Percentiles rank a stretch among this genome's conserved stretches.
These are phyloP conservation scores for Malassezia vespertilionis DNA, from an alignment of 1,284 basidiomycete species.

Conservation along the genomic window DNA sequence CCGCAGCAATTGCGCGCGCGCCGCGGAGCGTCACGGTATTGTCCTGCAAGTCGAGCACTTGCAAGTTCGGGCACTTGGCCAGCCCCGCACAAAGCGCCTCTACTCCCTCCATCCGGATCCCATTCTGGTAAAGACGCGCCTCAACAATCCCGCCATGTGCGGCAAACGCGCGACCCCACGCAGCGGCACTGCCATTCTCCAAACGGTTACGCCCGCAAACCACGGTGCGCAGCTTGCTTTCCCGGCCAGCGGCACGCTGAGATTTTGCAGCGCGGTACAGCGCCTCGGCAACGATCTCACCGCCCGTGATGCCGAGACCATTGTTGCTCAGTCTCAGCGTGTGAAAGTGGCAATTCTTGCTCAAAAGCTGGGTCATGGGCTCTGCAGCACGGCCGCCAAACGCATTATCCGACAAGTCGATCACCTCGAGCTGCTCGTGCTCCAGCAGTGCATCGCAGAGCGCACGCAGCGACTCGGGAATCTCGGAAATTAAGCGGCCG, in stretches of 20 bases:
- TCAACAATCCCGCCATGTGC: slow-evolving; percentile 67
- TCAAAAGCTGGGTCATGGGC: slow-evolving; percentile 72
- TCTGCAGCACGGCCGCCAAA: slow-evolving; percentile 92
- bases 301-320: slow-evolving; percentile 86
- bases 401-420: slow-evolving; percentile 90
- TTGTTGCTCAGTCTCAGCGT: slow-evolving; percentile 91
- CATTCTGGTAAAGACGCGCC: slow-evolving; percentile 90
- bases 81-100: slow-evolving; percentile 68
- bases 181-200: slow-evolving; percentile 73
- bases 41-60: slow-evolving; percentile 82
- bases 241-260: slow-evolving; percentile 58
- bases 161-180: slow-evolving; percentile 78
- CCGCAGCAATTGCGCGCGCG: slow-evolving; percentile 62
- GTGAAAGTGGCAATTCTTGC: slow-evolving; percentile 56
- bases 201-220: slow-evolving; percentile 89
- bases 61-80: slow-evolving; percentile 58
- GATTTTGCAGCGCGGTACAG: slow-evolving; percentile 65
- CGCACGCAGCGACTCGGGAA: slow-evolving; percentile 75
- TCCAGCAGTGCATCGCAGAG: slow-evolving; percentile 76
- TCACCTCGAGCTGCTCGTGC: slow-evolving; percentile 68
- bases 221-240: slow-evolving; percentile 64
- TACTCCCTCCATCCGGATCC: slow-evolving; percentile 88
- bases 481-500: slow-evolving; percentile 86
- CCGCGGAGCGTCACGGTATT: slow-evolving; percentile 77
- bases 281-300: slow-evolving; percentile 72